phyloP scores from a whole-genome alignment of 1,284 basidiomycete species.

The Trametes pubescens region DNA sequence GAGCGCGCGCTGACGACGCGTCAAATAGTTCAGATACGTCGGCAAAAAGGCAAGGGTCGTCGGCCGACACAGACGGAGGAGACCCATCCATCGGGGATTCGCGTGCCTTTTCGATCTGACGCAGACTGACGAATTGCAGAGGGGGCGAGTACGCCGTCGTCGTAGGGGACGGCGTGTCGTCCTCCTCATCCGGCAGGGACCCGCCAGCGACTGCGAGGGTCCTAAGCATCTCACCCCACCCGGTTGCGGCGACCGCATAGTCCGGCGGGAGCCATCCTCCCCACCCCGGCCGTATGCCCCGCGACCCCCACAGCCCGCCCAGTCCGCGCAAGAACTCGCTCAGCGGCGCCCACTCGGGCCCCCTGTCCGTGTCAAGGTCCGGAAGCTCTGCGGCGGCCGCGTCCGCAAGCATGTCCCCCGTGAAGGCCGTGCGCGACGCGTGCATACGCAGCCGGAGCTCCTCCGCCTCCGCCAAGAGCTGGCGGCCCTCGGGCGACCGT shows the following conservation, averaged over 20 bases:
- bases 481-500: neutral
- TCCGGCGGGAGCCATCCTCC: too few relatives aligned
- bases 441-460: neutral
- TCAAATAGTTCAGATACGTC: neutral
- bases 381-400: conserved; percentile 1
- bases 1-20: neutral
- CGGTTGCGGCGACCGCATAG: too few relatives aligned
- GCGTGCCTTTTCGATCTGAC: too few relatives aligned
- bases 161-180: too few relatives aligned
- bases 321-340: neutral
- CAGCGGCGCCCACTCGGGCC: conserved; percentile 6
- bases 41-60: neutral
- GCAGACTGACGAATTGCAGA: too few relatives aligned
- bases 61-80: too few relatives aligned
- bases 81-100: too few relatives aligned
- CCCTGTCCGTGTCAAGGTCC: neutral
- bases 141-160: too few relatives aligned
- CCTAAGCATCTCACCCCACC: too few relatives aligned
- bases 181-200: too few relatives aligned
- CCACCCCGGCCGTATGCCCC: neutral
- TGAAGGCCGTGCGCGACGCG: neutral
- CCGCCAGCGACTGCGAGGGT: too few relatives aligned
- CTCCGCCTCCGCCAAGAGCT: neutral
- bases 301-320: neutral
- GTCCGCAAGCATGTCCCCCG: neutral